These are phyloP conservation scores for Takakia lepidozioides DNA, from an alignment of 225 moss, liverwort and hornwort genomes.

Conservation along the genomic window DNA sequence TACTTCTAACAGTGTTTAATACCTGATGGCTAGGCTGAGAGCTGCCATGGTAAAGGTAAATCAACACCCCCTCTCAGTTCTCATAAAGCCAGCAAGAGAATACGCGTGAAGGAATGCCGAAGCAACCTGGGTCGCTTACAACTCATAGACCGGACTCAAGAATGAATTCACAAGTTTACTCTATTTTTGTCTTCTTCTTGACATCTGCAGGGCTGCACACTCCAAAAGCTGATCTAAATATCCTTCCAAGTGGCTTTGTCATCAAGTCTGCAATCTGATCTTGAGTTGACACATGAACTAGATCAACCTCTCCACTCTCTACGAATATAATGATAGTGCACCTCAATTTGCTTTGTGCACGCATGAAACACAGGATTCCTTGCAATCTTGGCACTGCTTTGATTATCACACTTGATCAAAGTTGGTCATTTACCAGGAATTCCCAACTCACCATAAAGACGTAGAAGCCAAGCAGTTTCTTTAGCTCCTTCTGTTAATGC, in stretches of 20 bases:
- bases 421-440: neutral
- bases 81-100: no score
- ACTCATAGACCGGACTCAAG: no score
- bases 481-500: neutral
- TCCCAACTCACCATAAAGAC: neutral
- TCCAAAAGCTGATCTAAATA: no score
- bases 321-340: slow-evolving; percentile 5
- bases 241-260: neutral
- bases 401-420: slow-evolving; percentile 3
- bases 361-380: slow-evolving; percentile 8
- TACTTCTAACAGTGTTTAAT: no score
- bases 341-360: slow-evolving; percentile 7
- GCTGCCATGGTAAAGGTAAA: no score
- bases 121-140: no score
- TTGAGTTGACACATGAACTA: neutral
- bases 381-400: slow-evolving; percentile 2
- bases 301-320: neutral
- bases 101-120: no score
- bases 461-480: neutral
- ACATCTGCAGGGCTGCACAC: no score
- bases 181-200: no score
- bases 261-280: slow-evolving; percentile 2
- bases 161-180: no score
- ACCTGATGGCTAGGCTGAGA: no score
- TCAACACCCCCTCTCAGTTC: no score